A percentile compares a stretch with the other conserved stretches of the same genome.
Evolutionary conservation across 1,284 basidiomycete genomes (phyloP).

Genomic region (Malassezia brasiliensis): DNA sequence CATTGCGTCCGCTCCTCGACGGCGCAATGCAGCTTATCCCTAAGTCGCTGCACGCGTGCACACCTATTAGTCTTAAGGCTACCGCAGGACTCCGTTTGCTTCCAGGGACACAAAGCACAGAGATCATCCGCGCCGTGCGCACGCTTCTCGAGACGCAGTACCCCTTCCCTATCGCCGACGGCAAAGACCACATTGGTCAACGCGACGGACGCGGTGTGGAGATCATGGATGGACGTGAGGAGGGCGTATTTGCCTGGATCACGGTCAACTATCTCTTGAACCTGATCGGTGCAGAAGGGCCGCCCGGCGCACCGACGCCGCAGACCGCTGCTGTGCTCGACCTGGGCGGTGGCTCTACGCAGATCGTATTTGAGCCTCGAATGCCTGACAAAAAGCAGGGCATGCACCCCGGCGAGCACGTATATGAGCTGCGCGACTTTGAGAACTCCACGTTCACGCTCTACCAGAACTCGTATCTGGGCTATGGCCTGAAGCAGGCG

Average conservation of each 20-base stretch:
- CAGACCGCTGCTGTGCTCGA: slow-evolving; percentile 82
- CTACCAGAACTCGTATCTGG: slow-evolving; percentile 54
- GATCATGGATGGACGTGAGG: slow-evolving; percentile 86
- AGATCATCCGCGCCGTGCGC: slow-evolving; percentile 70
- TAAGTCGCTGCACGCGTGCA: slow-evolving; percentile 59
- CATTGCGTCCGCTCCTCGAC: slow-evolving; percentile 69
- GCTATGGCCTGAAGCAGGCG: slow-evolving; percentile 89
- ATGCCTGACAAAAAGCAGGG: slow-evolving; percentile 48
- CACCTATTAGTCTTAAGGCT: slow-evolving; percentile 85
- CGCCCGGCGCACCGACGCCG: slow-evolving; percentile 56
- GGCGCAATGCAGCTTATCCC: slow-evolving; percentile 73
- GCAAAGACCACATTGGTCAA: slow-evolving; percentile 18
- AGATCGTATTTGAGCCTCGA: slow-evolving; percentile 89
- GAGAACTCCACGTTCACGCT: slow-evolving; percentile 34
- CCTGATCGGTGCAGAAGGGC: slow-evolving; percentile 49
- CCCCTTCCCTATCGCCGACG: slow-evolving; percentile 57
- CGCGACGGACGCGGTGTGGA: slow-evolving; percentile 31
- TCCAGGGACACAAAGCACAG: slow-evolving; percentile 59
- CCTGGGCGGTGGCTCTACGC: slow-evolving; percentile 89
- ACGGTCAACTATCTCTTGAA: slow-evolving; percentile 71
- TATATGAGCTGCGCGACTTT: slow-evolving; percentile 62
- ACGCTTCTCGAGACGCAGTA: slow-evolving; percentile 59
- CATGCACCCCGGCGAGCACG: slow-evolving; percentile 81
- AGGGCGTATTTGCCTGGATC: slow-evolving; percentile 90
- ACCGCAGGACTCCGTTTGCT: slow-evolving; percentile 82